Conservation (phyloP, 768 basidiomycete species). For the Tylopilus intermedius region DNA sequence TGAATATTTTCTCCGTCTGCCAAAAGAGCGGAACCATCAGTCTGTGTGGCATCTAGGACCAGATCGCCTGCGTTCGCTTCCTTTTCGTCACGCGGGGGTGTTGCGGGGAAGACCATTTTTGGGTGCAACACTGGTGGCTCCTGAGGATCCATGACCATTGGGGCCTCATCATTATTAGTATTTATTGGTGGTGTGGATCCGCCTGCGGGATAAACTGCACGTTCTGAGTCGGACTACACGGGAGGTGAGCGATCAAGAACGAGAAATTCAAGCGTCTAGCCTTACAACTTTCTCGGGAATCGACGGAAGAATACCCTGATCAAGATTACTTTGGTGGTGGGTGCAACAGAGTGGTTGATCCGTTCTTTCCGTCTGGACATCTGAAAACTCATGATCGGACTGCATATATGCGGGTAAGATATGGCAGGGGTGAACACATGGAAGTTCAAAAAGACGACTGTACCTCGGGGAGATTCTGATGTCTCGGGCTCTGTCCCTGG, state of each 20-base stretch:
- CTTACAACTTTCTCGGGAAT: conserved; percentile 12
- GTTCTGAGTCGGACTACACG: conserved; percentile 1
- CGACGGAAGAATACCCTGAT: neutral
- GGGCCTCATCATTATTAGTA: neutral
- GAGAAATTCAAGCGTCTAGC: neutral
- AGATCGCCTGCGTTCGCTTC: neutral
- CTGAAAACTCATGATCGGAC: neutral
- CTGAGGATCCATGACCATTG: neutral
- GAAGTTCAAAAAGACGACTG: neutral
- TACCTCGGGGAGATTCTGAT: conserved; percentile 5
- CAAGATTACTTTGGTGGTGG: neutral
- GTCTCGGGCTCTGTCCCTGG: neutral
- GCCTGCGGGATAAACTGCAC: neutral
- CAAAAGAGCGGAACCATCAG: neutral
- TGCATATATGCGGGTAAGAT: conserved; percentile 23
- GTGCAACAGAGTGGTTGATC: neutral
- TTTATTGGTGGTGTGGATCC: neutral
- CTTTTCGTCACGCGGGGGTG: neutral
- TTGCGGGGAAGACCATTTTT: neutral
- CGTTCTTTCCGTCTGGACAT: neutral
- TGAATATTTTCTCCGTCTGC: conserved; percentile 3
- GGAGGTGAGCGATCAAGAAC: conserved; percentile 1
- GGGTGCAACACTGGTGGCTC: neutral
- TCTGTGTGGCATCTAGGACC: neutral
- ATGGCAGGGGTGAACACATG: neutral